Conservation (phyloP, 2,329 filamentous ascomycete genomes). For the Trichoderma pleuroti region DNA sequence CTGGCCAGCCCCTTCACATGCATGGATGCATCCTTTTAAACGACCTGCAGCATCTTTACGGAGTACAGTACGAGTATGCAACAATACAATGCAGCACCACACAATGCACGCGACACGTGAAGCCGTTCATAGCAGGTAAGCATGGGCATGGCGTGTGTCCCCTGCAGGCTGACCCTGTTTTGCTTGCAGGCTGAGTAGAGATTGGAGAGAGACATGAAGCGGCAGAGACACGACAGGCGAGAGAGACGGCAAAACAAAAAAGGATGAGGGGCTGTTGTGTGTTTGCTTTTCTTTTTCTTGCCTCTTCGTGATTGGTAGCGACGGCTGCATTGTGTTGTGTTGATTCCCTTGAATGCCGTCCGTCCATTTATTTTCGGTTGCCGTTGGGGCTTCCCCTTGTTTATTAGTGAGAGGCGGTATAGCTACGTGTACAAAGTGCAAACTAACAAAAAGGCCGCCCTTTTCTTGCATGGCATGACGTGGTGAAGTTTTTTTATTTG, state of each 20-base stretch:
- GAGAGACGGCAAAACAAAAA: neutral
- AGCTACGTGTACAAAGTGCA: neutral
- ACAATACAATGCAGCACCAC: neutral
- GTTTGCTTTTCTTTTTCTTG: neutral
- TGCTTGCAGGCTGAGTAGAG: neutral
- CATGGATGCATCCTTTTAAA: neutral
- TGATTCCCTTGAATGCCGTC: neutral
- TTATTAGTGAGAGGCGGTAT: neutral
- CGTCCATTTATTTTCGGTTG: neutral
- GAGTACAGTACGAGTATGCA: neutral
- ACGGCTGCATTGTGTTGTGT: neutral
- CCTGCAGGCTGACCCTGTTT: neutral
- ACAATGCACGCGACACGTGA: conserved; percentile 11
- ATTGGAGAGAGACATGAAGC: conserved; percentile 1
- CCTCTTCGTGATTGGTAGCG: neutral
- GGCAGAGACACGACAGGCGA: neutral
- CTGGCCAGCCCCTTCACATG: conserved; percentile 1
- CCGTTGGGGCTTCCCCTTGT: neutral
- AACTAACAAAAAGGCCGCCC: neutral
- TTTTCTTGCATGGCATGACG: neutral
- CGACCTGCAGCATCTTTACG: neutral
- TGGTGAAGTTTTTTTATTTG: neutral
- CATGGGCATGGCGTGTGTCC: neutral
- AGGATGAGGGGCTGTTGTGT: neutral
- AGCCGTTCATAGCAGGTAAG: neutral